These are phyloP conservation scores for Sporisorium reilianum DNA, from an alignment of 1,284 basidiomycete genomes.

Conservation along the genomic window DNA sequence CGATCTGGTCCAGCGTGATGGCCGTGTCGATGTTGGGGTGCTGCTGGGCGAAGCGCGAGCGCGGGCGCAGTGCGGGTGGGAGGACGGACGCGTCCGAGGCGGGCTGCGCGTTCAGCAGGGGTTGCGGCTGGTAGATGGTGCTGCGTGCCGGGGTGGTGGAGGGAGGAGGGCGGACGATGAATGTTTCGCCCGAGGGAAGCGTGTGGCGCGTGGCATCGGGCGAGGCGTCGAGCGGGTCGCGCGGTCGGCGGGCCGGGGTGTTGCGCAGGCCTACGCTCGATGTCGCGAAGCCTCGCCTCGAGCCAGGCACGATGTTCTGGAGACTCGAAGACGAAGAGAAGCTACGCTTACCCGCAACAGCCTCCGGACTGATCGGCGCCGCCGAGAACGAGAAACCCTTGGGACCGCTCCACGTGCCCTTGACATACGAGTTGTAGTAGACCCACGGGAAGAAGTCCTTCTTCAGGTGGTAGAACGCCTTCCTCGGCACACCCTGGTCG, in stretches of 20 bases:
- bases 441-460: conserved; percentile 89
- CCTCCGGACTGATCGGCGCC: conserved; percentile 33
- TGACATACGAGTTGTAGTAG: conserved; percentile 87
- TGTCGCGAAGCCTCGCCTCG: conserved; percentile 47
- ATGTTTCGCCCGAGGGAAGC: conserved; percentile 57
- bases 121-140: conserved; percentile 42
- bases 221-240: conserved; percentile 60
- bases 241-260: conserved; percentile 60
- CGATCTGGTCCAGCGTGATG: conserved; percentile 56
- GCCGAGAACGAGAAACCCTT: conserved; percentile 53
- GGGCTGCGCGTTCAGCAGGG: conserved; percentile 41
- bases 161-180: conserved; percentile 65
- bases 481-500: conserved; percentile 69
- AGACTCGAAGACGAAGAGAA: conserved; percentile 20
- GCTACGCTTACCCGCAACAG: conserved; percentile 34
- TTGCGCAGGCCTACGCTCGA: conserved; percentile 49
- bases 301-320: conserved; percentile 15
- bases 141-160: conserved; percentile 33
- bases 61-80: conserved; percentile 47
- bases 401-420: conserved; percentile 71
- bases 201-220: conserved; percentile 55
- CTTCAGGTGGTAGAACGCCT: conserved; percentile 89
- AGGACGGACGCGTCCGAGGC: conserved; percentile 19
- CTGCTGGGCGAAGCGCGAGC: conserved; percentile 9
- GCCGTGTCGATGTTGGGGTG: not conserved